A percentile compares a stretch with the other conserved stretches of the same genome.
phyloP scores from a whole-genome alignment of 2,329 filamentous ascomycete genomes.

The Calycina herbarum region DNA sequence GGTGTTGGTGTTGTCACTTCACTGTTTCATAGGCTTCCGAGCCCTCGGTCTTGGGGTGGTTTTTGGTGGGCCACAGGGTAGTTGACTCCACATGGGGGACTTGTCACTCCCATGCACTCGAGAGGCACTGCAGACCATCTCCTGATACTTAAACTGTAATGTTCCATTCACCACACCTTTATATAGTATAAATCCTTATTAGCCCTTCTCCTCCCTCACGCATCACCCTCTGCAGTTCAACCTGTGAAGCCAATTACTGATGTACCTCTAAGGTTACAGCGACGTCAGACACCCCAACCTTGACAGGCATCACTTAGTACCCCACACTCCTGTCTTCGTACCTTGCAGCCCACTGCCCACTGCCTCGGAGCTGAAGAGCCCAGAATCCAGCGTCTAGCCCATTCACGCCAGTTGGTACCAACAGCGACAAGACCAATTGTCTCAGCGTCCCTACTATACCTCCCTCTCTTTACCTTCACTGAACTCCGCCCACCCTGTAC shows the following conservation, averaged over 20 bases:
- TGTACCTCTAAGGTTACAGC: neutral
- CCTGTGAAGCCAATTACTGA: neutral
- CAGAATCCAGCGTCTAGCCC: neutral
- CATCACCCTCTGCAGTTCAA: neutral
- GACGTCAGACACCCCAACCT: slow-evolving; percentile 4
- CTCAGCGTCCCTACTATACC: neutral
- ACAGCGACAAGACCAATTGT: neutral
- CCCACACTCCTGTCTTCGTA: slow-evolving; percentile 2
- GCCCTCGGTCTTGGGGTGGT: no score
- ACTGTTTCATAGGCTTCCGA: neutral
- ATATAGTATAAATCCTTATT: neutral
- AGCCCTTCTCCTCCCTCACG: neutral
- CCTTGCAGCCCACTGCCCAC: slow-evolving; percentile 4
- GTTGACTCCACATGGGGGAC: neutral
- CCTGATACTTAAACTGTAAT: neutral
- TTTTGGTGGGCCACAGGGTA: no score
- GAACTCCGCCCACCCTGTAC: slow-evolving; percentile 42
- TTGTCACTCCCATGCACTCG: neutral
- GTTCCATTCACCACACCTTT: neutral
- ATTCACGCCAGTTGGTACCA: neutral
- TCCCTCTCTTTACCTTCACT: neutral
- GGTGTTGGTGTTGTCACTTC: no score
- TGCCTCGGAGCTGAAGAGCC: neutral
- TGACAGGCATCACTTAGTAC: slow-evolving; percentile 1
- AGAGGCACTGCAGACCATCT: neutral